A percentile compares a stretch with the other conserved stretches of the same genome.
Conservation (phyloP, 2,329 filamentous ascomycete species). For the Coleophoma cylindrospora region DNA sequence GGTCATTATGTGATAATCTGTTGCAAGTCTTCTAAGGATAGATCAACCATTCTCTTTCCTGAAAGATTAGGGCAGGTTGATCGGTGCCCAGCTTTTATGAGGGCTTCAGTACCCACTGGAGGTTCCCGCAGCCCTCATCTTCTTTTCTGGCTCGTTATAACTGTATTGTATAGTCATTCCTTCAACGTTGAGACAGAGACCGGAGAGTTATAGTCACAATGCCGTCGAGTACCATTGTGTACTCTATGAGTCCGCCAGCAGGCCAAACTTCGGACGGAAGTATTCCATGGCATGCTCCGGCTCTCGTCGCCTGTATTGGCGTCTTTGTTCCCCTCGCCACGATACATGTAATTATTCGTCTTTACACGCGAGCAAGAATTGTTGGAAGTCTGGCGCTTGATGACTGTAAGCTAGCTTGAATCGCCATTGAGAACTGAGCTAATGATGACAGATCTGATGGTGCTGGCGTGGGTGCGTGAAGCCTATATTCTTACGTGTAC, state of each 20-base stretch:
- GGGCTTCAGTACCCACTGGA: too few relatives aligned
- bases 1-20: too few relatives aligned
- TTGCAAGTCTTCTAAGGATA: too few relatives aligned
- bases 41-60: too few relatives aligned
- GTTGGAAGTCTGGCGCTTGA: constrained; percentile 10
- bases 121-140: too few relatives aligned
- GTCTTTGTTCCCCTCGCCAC: neutral
- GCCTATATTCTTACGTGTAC: too few relatives aligned
- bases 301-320: neutral
- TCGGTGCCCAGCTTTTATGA: too few relatives aligned
- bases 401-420: constrained; percentile 9
- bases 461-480: neutral
- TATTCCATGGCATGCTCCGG: neutral
- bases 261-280: neutral
- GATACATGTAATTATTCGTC: constrained; percentile 2
- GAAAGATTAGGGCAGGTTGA: too few relatives aligned
- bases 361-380: constrained; percentile 11
- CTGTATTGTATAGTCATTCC: too few relatives aligned
- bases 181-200: too few relatives aligned
- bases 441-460: neutral
- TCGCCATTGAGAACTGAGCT: neutral
- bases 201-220: neutral
- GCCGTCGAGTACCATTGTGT: neutral
- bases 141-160: too few relatives aligned
- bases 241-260: neutral